Evolutionary conservation across 2,329 filamentous ascomycete species (phyloP), one percentile per base, ranked within the genome.

Genomic region (Diplocarpon mali): DNA sequence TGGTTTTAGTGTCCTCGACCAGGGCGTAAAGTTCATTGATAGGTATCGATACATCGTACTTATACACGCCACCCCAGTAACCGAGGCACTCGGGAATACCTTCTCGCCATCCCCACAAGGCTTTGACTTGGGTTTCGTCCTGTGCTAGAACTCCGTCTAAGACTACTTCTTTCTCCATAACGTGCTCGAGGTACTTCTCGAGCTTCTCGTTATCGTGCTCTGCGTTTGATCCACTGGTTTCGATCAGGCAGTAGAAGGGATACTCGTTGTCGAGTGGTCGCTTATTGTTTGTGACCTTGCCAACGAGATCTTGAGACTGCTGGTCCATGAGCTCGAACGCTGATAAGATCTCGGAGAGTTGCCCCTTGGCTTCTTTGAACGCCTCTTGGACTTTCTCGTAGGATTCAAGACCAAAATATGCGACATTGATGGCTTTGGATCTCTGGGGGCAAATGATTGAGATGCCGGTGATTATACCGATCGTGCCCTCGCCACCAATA

Each of bases 311-410:
- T 66, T 96, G 92, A 51, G 80, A 90, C 51, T 78, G 72, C 14
- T 76, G 78, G 57, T 98, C 92, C 90, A 98, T 98, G 52, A 98
- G 73, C 69, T 98, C 92, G 62, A 98, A 98, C 0, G 92, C 92
- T 2, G 90, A 96, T 4, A 98, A 74, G 57, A 98, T 96, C 67
- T 98, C 92, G 1, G 84, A 87, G 1, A 98, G 77, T 62, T 95
- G 85, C 32, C 73, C 72, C 70, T 95, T 96, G 43, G 92, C 90
- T 64, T 90, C 85, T 37, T 78, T 75, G 72, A 92, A 98, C 1
- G 90, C 87, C 56, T 75, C 68, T 60, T 92, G 86, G 11, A 87
- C 86, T 62, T 95, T 82, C 38, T 95, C 88, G 64, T 85, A 98
- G 34, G 84, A 93, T 57, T 90, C 80, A 20, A 96, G 71, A 27